A percentile compares a stretch with the other conserved stretches of the same genome.
Evolutionary conservation across 78 protist species (phyloP).

Genomic region (Dictyostelium brefeldianum): DNA sequence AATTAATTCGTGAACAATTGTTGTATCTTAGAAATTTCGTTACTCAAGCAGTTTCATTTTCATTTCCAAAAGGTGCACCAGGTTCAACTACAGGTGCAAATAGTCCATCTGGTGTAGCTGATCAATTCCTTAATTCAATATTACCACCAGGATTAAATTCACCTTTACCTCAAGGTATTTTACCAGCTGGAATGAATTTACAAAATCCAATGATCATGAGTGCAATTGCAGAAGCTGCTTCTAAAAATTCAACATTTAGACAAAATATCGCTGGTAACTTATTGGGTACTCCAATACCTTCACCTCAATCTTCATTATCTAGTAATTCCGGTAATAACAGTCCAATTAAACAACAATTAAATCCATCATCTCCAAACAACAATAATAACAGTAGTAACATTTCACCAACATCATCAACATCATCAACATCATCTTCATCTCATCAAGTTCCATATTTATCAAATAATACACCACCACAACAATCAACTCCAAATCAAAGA

Average conservation of each 20-base stretch:
- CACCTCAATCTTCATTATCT: conserved; percentile 28
- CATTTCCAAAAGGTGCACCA: conserved; percentile 53
- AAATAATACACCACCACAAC: conserved; percentile 68
- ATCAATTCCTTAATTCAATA: not conserved
- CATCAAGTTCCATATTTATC: conserved; percentile 66
- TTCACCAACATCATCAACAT: not conserved
- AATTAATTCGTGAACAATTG: conserved; percentile 78
- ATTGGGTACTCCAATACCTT: conserved; percentile 48
- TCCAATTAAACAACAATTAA: not conserved
- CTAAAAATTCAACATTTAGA: conserved; percentile 40
- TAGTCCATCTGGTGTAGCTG: not conserved
- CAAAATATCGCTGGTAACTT: conserved; percentile 13
- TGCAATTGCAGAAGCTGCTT: conserved; percentile 76
- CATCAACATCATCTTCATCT: not conserved
- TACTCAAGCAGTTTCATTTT: conserved; percentile 71
- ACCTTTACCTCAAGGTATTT: conserved; percentile 43
- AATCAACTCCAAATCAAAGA: conserved; percentile 23
- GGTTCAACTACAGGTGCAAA: not conserved
- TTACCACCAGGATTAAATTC: conserved; percentile 23
- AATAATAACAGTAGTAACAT: not conserved
- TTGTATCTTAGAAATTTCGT: conserved; percentile 73
- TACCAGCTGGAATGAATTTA: conserved; percentile 59
- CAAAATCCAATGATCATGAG: conserved; percentile 72
- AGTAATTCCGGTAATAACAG: conserved; percentile 34
- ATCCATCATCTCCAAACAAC: not conserved